Evolutionary conservation across 176 grass and related monocot genomes (phyloP), one percentile per base, ranked within the genome.

Genomic region (Aegilops sharonensis): DNA sequence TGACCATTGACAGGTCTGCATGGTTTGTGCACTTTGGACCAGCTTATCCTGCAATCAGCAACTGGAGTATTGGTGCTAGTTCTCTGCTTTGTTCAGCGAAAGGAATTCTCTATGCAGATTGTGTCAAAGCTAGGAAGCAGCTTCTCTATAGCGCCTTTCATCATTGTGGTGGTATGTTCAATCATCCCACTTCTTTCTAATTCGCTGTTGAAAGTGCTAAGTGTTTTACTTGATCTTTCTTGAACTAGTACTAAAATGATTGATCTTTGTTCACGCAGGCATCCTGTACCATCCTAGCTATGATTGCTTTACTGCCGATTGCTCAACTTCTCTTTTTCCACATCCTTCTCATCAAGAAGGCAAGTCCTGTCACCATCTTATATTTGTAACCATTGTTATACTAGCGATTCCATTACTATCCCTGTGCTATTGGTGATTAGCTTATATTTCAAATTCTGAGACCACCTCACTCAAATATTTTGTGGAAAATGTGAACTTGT

Each of bases 311-410:
- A 80, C 85, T 99, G 68, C 97, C 94, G 48, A 86, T 99, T 57
- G 97, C 89, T 5, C 94, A 99, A 78, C 97, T 99, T 85, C 95
- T 99, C 69, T 93, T 99, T 88, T 99, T 99, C 86, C 97, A 99
- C 78, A 91, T 99, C 88, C 92, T 99, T 88, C 83, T 99, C 47
- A 94, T 99, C 80, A 96, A 98, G 85, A 98, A 98, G 97, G 97
- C 64, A 90, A 89, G 75, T 86, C 81, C 62, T 89, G 35, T 42
- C 63, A 20, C 37, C 40, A 77, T 81, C 37, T 3, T 1, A 64
- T 85, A 63, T 71, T 11, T 85, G 52, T 48, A 82, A 81, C 4
- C 23, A 27, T 78, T 66, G 34, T 57, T 45, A 63, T 62, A 79
- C n/a, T 52, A 79, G 15, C 31, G 72, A 23, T 42, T 83, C 12